phyloP scores from a whole-genome alignment of 352 stramenopile genomes.

The Phytophthora cryptogea region DNA sequence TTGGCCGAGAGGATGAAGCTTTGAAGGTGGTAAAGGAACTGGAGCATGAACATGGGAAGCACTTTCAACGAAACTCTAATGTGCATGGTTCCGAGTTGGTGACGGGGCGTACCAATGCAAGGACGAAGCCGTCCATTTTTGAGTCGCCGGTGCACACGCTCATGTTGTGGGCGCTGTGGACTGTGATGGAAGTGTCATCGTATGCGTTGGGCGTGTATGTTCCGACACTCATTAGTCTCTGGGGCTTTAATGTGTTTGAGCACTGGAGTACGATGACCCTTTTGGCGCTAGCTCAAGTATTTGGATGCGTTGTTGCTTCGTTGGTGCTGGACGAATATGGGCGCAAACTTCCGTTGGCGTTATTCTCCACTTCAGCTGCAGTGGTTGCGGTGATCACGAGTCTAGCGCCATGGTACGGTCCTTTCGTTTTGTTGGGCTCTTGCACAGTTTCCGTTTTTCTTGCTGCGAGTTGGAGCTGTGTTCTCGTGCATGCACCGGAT shows the following conservation, averaged over 20 bases:
- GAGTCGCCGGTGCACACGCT: not conserved
- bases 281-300: conserved; percentile 29
- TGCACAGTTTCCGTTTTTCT: conserved; percentile 24
- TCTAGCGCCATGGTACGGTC: conserved; percentile 26
- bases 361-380: conserved; percentile 18
- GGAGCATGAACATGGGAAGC: conserved; percentile 8
- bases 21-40: conserved; percentile 19
- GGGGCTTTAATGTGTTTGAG: conserved; percentile 42
- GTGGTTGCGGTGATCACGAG: conserved; percentile 21
- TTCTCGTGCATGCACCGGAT: conserved; percentile 28
- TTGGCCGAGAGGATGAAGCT: conserved; percentile 39
- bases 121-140: conserved; percentile 2
- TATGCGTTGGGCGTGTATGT: conserved; percentile 32
- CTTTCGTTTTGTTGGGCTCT: conserved; percentile 13
- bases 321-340: conserved; percentile 21
- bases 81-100: not conserved
- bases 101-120: not conserved
- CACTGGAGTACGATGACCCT: conserved; percentile 23
- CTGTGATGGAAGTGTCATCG: conserved; percentile 22
- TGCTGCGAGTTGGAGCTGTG: conserved; percentile 27
- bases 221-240: conserved; percentile 39
- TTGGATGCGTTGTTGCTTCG: conserved; percentile 28
- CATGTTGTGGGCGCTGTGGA: conserved; percentile 29
- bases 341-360: conserved; percentile 21
- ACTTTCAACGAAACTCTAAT: not conserved